Evolutionary conservation across 768 basidiomycete species (phyloP).

Genomic region (Suillus clintonianus): DNA sequence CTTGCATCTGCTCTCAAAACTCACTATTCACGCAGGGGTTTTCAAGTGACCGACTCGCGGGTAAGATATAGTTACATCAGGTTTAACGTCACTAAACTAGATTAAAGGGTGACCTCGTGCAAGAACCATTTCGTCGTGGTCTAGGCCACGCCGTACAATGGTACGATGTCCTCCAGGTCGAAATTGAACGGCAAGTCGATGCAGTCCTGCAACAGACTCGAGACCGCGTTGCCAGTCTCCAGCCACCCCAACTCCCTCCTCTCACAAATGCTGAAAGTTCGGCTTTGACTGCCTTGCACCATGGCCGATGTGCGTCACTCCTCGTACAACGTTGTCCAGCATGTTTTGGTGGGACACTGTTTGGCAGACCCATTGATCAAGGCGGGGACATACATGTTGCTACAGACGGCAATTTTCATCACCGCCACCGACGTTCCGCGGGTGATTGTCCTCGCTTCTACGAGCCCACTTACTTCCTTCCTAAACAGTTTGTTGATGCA

Average conservation of each 20-base stretch:
- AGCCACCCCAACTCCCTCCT: too few relatives aligned
- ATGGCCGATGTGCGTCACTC: too few relatives aligned
- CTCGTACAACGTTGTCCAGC: too few relatives aligned
- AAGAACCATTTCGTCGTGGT: conserved; percentile 33
- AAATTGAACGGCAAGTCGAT: conserved; percentile 1
- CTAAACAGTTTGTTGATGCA: too few relatives aligned
- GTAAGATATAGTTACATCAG: conserved; percentile 13
- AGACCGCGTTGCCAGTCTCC: too few relatives aligned
- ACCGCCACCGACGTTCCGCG: not conserved
- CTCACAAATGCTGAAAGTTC: too few relatives aligned
- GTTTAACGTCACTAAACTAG: conserved; percentile 6
- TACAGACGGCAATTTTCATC: not conserved
- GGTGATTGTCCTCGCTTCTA: not conserved
- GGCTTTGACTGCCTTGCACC: too few relatives aligned
- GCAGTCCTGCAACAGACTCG: conserved; percentile 6
- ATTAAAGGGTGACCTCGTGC: conserved; percentile 21
- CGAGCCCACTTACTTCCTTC: not conserved
- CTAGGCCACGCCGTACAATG: conserved; percentile 29
- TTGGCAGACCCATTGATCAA: too few relatives aligned
- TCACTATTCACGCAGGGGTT: conserved; percentile 16
- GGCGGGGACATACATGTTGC: not conserved
- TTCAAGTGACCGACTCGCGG: not conserved
- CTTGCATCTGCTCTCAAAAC: not conserved
- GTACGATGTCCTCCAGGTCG: conserved; percentile 23
- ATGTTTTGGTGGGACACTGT: too few relatives aligned